A percentile compares a stretch with the other conserved stretches of the same genome.
Evolutionary conservation across 2,329 filamentous ascomycete genomes (phyloP).

Genomic region (Microsporum audouinii): DNA sequence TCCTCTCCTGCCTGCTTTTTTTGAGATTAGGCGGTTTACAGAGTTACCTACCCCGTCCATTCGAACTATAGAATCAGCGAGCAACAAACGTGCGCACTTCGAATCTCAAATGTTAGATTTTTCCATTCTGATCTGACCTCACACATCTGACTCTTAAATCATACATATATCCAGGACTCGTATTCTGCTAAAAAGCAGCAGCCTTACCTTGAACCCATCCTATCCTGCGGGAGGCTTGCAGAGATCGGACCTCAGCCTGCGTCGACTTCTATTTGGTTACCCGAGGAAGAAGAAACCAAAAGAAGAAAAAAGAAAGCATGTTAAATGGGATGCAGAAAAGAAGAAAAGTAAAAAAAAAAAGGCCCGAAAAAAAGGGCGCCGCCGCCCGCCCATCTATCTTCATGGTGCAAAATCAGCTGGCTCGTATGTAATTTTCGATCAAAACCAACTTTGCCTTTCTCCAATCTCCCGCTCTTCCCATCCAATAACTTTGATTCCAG

Average conservation of each 20-base stretch:
- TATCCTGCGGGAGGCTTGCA: conserved; percentile 2
- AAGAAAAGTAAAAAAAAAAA: conserved; percentile 7
- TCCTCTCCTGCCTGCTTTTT: neutral
- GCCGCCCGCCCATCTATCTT: conserved; percentile 8
- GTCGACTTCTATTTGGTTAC: conserved; percentile 2
- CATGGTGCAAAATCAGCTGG: conserved; percentile 8
- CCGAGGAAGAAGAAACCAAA: conserved; percentile 3
- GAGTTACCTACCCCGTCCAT: neutral
- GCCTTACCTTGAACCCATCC: neutral
- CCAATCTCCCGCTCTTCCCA: conserved; percentile 14
- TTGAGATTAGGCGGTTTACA: neutral
- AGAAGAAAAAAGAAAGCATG: conserved; percentile 3
- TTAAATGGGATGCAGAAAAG: conserved; percentile 4
- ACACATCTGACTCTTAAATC: neutral
- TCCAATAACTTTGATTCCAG: conserved; percentile 12
- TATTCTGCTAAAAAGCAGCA: neutral
- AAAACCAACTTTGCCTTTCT: conserved; percentile 14
- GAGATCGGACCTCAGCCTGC: conserved; percentile 1
- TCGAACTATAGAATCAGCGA: neutral
- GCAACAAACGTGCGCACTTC: neutral
- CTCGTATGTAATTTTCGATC: conserved; percentile 14
- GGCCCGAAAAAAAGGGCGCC: conserved; percentile 9
- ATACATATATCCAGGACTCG: neutral
- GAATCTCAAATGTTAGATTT: conserved; percentile 1
- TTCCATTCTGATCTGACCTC: neutral